phyloP scores from a whole-genome alignment of 768 basidiomycete genomes.

The Mycena rosella region DNA sequence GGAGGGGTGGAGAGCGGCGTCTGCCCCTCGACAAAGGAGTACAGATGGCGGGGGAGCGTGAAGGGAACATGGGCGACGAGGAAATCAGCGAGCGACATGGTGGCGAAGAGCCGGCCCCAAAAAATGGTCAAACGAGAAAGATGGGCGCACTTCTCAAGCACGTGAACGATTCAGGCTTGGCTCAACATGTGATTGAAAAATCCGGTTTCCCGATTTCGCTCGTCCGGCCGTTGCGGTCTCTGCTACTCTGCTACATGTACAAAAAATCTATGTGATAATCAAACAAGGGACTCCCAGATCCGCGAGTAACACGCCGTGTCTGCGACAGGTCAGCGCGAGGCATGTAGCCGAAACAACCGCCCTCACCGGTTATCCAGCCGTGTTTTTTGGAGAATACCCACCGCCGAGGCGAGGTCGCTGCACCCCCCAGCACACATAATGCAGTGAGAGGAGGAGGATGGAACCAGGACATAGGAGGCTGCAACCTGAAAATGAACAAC shows the following conservation, averaged over 20 bases:
- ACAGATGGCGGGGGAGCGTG: constrained; percentile 68
- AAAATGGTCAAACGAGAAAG: no score
- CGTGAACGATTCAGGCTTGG: no score
- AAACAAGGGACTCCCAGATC: constrained; percentile 67
- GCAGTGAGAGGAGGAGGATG: constrained; percentile 70
- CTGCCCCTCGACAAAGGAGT: constrained; percentile 76
- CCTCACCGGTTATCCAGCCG: constrained; percentile 56
- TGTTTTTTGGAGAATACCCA: constrained; percentile 60
- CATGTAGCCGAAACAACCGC: background rate
- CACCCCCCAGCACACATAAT: constrained; percentile 60
- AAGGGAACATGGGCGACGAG: constrained; percentile 70
- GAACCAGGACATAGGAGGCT: constrained; percentile 73
- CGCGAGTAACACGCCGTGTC: constrained; percentile 64
- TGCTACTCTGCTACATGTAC: background rate
- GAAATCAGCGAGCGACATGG: constrained; percentile 82
- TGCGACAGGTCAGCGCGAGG: constrained; percentile 35
- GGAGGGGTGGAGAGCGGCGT: constrained; percentile 88
- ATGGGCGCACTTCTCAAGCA: no score
- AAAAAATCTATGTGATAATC: constrained; percentile 62
- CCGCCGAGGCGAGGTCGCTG: constrained; percentile 54
- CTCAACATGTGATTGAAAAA: no score
- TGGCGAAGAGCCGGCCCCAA: constrained; percentile 30
- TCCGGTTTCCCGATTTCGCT: no score
- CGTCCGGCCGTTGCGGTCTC: no score
- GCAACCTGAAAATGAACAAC: constrained; percentile 57